Conservation (phyloP, 108 stramenopile species). For the Fragilaria crotonensis region DNA sequence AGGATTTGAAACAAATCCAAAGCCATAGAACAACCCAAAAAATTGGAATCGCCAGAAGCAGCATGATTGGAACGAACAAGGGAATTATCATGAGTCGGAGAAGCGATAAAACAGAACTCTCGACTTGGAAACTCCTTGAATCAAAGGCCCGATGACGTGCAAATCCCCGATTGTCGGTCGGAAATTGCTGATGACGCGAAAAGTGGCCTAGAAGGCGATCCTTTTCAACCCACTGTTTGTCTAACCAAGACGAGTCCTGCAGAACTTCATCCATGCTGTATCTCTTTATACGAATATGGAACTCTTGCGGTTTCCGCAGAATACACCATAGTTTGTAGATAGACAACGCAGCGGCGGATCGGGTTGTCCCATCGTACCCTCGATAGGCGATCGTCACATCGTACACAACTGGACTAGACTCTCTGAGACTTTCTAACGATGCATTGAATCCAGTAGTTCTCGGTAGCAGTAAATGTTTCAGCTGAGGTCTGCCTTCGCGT, state of each 20-base stretch:
- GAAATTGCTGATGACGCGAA: slow-evolving; percentile 40
- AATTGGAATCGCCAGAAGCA: slow-evolving; percentile 44
- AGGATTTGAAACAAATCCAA: slow-evolving; percentile 28
- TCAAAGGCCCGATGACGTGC: slow-evolving; percentile 38
- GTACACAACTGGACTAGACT: slow-evolving; percentile 61
- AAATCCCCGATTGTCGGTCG: slow-evolving; percentile 43
- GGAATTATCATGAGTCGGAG: slow-evolving; percentile 34
- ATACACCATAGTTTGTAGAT: slow-evolving; percentile 27
- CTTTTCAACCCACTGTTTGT: slow-evolving; percentile 76
- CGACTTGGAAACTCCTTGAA: slow-evolving; percentile 31
- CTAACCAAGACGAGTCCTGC: slow-evolving; percentile 61
- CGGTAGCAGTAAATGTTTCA: slow-evolving; percentile 66
- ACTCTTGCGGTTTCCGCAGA: slow-evolving; percentile 36
- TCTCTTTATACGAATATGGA: slow-evolving; percentile 60
- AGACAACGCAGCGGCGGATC: slow-evolving; percentile 20
- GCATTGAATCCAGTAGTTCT: slow-evolving; percentile 71
- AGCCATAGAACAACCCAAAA: slow-evolving; percentile 35
- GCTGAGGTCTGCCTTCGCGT: slow-evolving; percentile 63
- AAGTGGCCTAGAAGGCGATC: slow-evolving; percentile 60
- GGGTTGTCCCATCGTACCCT: slow-evolving; percentile 35
- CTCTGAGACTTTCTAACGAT: slow-evolving; percentile 53
- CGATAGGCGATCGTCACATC: slow-evolving; percentile 47
- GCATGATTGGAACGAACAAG: slow-evolving; percentile 36
- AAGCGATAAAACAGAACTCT: slow-evolving; percentile 33
- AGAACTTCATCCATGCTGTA: slow-evolving; percentile 70